These are phyloP conservation scores for Chrysoporthe puriensis DNA, from an alignment of 2,329 filamentous ascomycete genomes.

Conservation along the genomic window DNA sequence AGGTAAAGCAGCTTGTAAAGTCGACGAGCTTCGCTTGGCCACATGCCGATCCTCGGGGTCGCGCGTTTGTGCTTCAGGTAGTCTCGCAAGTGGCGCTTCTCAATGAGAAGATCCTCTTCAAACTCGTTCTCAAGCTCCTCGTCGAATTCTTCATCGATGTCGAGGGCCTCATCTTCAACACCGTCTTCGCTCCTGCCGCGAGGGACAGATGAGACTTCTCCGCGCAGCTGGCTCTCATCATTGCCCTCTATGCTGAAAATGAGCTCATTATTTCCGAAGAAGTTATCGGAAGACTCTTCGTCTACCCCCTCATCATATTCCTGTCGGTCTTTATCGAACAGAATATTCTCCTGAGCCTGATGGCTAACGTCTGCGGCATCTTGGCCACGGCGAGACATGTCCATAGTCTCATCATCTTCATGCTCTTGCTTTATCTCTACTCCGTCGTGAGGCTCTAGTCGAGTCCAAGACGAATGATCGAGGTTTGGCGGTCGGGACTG, in stretches of 20 bases:
- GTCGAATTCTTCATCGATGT: constrained; percentile 20
- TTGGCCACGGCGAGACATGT: not conserved
- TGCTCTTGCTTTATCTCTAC: constrained; percentile 24
- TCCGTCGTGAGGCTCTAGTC: not conserved
- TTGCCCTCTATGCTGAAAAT: constrained; percentile 14
- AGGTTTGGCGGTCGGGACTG: not conserved
- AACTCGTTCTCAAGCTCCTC: constrained; percentile 22
- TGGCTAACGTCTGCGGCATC: not conserved
- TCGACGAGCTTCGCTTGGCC: constrained; percentile 38
- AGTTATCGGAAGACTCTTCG: not conserved
- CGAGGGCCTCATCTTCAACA: constrained; percentile 8
- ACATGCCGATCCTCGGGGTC: constrained; percentile 32
- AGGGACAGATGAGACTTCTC: not conserved
- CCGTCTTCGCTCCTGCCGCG: not conserved
- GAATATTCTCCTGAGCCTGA: not conserved
- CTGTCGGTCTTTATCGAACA: not conserved
- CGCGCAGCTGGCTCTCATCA: not conserved
- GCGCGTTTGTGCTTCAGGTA: constrained; percentile 15
- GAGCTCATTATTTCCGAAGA: not conserved
- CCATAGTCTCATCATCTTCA: not conserved
- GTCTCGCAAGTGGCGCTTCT: constrained; percentile 7
- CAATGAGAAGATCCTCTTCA: constrained; percentile 11
- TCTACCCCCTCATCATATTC: constrained; percentile 1
- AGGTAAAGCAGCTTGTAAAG: constrained; percentile 41
- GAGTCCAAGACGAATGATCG: not conserved